Conservation (phyloP, 768 basidiomycete species). For the Brasilioporus rufonigricans region DNA sequence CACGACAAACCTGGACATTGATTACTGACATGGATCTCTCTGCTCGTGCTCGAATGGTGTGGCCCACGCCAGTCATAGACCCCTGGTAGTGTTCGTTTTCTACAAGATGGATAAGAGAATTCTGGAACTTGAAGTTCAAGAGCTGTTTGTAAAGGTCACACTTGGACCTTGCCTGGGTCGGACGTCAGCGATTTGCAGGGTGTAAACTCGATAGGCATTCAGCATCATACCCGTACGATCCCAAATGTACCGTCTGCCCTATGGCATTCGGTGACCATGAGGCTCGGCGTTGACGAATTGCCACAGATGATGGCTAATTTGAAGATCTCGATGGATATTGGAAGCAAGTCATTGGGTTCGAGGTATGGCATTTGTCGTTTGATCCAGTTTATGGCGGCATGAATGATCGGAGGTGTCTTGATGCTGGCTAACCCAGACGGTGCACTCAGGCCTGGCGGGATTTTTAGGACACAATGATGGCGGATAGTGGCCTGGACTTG, state of each 20-base stretch:
- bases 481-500: conserved; percentile 10
- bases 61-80: conserved; percentile 65
- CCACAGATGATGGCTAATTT: conserved; percentile 84
- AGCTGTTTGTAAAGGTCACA: conserved; percentile 83
- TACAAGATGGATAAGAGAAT: conserved; percentile 60
- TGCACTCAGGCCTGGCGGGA: conserved; percentile 19
- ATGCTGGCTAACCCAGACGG: conserved; percentile 27
- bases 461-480: background rate
- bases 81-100: conserved; percentile 76
- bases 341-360: conserved; percentile 82
- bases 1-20: background rate
- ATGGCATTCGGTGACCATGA: conserved; percentile 81
- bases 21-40: conserved; percentile 38
- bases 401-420: conserved; percentile 34
- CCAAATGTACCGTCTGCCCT: conserved; percentile 79
- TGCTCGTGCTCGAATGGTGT: conserved; percentile 55
- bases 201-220: conserved; percentile 4
- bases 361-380: conserved; percentile 64
- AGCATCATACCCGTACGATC: conserved; percentile 58
- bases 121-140: conserved; percentile 67
- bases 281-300: conserved; percentile 78
- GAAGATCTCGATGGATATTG: conserved; percentile 73
- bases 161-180: conserved; percentile 67
- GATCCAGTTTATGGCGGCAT: conserved; percentile 48
- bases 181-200: conserved; percentile 6